Conservation (phyloP, 2,329 filamentous ascomycete genomes). For the Rutstroemia sp. region DNA sequence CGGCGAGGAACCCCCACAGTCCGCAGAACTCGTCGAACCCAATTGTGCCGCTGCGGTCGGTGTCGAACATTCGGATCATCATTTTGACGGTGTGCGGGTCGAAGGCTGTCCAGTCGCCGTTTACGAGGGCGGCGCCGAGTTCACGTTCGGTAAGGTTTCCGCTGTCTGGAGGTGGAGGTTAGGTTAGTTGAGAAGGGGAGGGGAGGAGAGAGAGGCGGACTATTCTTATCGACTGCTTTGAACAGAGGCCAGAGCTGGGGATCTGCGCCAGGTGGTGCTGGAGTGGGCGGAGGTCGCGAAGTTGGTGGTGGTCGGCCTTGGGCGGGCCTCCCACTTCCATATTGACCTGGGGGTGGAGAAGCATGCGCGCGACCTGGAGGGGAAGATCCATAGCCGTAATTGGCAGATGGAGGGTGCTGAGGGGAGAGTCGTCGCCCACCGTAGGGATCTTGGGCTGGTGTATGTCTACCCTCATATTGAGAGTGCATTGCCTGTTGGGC, state of each 20-base stretch:
- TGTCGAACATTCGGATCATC: constrained; percentile 99
- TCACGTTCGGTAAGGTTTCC: constrained; percentile 82
- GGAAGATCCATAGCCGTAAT: constrained; percentile 25
- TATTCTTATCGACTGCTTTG: constrained; percentile 80
- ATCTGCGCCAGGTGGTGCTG: constrained; percentile 53
- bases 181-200: not conserved
- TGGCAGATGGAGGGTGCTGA: constrained; percentile 20
- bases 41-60: constrained; percentile 79
- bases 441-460: constrained; percentile 16
- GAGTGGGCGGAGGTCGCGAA: constrained; percentile 59
- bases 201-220: constrained; percentile 37
- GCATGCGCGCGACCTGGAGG: constrained; percentile 36
- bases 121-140: constrained; percentile 83
- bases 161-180: constrained; percentile 41
- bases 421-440: constrained; percentile 19
- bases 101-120: constrained; percentile 92
- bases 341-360: constrained; percentile 36
- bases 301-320: constrained; percentile 40
- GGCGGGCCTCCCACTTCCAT: constrained; percentile 32
- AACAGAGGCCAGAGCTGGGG: constrained; percentile 79
- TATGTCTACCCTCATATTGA: constrained; percentile 24
- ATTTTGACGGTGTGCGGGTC: constrained; percentile 91
- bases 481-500: constrained; percentile 22
- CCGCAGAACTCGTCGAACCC: constrained; percentile 95
- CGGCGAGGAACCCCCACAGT: constrained; percentile 90